Evolutionary conservation across 768 basidiomycete genomes (phyloP).

Genomic region (Pleurotus platypus): DNA sequence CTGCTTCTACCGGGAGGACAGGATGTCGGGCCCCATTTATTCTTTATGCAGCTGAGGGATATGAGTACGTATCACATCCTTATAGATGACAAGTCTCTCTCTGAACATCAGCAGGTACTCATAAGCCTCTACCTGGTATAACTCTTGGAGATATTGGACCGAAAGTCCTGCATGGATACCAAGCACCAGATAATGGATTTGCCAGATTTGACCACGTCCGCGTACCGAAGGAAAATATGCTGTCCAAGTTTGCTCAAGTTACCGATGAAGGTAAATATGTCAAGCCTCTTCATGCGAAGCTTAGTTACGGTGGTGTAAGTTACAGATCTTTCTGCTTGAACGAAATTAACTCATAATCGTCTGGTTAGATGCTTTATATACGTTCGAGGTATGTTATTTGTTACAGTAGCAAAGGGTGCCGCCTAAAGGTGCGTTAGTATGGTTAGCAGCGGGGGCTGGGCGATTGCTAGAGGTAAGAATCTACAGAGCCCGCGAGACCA

Average conservation of each 20-base stretch:
- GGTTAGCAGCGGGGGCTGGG: slow-evolving; percentile 60
- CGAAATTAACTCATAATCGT: background rate
- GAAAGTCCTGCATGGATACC: slow-evolving; percentile 47
- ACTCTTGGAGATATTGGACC: slow-evolving; percentile 74
- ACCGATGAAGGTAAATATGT: slow-evolving; percentile 63
- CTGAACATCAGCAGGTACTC: slow-evolving; percentile 41
- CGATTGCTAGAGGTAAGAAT: slow-evolving; percentile 56
- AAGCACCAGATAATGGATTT: slow-evolving; percentile 63
- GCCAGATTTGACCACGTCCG: slow-evolving; percentile 62
- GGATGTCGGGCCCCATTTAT: slow-evolving; percentile 70
- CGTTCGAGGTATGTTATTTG: slow-evolving; percentile 49
- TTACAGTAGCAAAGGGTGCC: background rate
- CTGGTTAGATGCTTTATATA: slow-evolving; percentile 65
- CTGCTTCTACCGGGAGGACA: slow-evolving; percentile 59
- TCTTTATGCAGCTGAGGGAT: slow-evolving; percentile 67
- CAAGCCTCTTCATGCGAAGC: slow-evolving; percentile 66
- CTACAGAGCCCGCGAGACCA: background rate
- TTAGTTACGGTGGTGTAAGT: slow-evolving; percentile 73
- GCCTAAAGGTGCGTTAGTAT: slow-evolving; percentile 38
- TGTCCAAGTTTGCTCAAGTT: slow-evolving; percentile 70
- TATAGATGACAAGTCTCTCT: background rate
- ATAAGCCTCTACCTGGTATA: slow-evolving; percentile 57
- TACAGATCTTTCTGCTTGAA: background rate
- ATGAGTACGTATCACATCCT: slow-evolving; percentile 35
- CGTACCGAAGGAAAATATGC: slow-evolving; percentile 69